These are phyloP conservation scores for Zasmidium citrigriseum DNA, from an alignment of 2,329 filamentous ascomycete species.

Conservation along the genomic window DNA sequence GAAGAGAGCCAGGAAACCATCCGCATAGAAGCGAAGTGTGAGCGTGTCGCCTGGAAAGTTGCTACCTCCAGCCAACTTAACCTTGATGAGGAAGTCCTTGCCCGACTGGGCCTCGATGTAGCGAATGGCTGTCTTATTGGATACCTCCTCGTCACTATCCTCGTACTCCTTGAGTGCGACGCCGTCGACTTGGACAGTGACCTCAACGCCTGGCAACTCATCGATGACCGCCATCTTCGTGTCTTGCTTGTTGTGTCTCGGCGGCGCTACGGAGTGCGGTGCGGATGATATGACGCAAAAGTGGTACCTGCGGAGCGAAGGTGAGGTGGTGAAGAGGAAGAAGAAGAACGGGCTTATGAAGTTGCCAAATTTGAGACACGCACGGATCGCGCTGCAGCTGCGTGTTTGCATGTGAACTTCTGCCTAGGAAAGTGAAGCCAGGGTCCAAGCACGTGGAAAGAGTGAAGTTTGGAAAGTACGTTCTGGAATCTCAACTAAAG, in stretches of 20 bases:
- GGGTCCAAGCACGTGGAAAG: background rate
- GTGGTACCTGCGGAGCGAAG: background rate
- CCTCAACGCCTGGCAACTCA: constrained; percentile 20
- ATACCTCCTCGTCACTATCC: constrained; percentile 11
- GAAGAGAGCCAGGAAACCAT: constrained; percentile 1
- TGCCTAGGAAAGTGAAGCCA: background rate
- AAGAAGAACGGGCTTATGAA: too few relatives aligned
- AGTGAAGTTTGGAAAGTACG: background rate
- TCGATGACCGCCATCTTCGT: constrained; percentile 21
- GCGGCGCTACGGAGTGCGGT: background rate
- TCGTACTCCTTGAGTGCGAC: constrained; percentile 22
- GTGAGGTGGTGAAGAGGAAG: background rate
- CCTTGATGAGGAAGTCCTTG: constrained; percentile 17
- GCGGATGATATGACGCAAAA: background rate
- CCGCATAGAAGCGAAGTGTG: constrained; percentile 10
- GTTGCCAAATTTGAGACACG: too few relatives aligned
- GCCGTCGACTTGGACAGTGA: constrained; percentile 18
- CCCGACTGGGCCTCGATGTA: constrained; percentile 25
- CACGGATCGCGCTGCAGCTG: too few relatives aligned
- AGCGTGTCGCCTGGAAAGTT: constrained; percentile 13
- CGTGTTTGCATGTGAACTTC: background rate
- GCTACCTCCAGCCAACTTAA: constrained; percentile 1
- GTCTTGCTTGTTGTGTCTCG: too few relatives aligned
- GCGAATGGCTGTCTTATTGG: constrained; percentile 6
- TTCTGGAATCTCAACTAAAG: background rate